These are phyloP conservation scores for Apiotrichum sp. DNA, from an alignment of 1,284 basidiomycete species.

Conservation along the genomic window DNA sequence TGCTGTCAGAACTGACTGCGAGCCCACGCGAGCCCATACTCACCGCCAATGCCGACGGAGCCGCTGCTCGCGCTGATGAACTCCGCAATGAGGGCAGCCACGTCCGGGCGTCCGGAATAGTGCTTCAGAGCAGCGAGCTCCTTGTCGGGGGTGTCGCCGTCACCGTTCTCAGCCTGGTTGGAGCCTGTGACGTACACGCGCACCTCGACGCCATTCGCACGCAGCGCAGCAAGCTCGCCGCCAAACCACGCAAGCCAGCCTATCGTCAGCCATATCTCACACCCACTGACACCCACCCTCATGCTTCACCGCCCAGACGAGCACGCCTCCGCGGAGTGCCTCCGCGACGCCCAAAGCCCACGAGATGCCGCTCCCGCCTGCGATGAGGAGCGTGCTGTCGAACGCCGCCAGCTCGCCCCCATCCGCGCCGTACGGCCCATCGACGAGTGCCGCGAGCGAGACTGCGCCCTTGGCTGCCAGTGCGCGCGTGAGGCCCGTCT, in stretches of 20 bases:
- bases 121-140: too few relatives aligned
- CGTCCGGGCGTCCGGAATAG: background rate
- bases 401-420: background rate
- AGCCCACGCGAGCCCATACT: background rate
- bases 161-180: background rate
- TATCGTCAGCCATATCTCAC: background rate
- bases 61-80: background rate
- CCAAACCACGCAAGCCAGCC: background rate
- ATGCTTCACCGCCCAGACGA: background rate
- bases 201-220: background rate
- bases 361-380: constrained; percentile 5
- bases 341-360: background rate
- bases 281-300: background rate
- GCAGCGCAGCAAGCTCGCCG: background rate
- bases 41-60: background rate
- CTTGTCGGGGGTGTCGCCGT: too few relatives aligned
- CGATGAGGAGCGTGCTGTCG: constrained; percentile 1
- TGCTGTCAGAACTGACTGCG: background rate
- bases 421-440: constrained; percentile 10
- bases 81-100: background rate
- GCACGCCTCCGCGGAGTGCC: background rate
- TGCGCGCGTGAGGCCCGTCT: constrained; percentile 2
- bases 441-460: background rate
- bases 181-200: background rate
- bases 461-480: background rate